A percentile compares a stretch with the other conserved stretches of the same genome.
Conservation (phyloP, 108 stramenopile genomes). For the Licmophora abbreviata region DNA sequence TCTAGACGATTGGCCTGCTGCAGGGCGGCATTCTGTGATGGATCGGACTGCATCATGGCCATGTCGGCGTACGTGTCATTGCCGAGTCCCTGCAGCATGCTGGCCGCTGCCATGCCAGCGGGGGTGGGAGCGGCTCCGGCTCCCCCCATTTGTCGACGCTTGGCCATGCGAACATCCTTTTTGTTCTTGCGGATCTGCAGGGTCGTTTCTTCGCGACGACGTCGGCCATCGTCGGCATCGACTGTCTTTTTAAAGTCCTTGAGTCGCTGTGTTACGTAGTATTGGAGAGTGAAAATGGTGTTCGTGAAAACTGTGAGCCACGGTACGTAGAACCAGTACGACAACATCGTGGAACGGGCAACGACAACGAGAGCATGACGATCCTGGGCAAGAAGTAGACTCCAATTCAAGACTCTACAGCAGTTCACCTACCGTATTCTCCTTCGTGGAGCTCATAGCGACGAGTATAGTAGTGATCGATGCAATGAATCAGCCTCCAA, state of each 20-base stretch:
- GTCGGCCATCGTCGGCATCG: constrained; percentile 88
- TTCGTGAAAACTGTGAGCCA: background rate
- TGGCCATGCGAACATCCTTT: constrained; percentile 92
- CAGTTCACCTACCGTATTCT: too few relatives aligned
- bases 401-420: too few relatives aligned
- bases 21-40: constrained; percentile 6
- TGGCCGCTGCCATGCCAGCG: constrained; percentile 66
- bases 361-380: background rate
- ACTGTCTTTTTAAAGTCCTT: constrained; percentile 92
- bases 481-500: too few relatives aligned
- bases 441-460: too few relatives aligned
- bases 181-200: constrained; percentile 96
- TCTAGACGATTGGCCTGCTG: constrained; percentile 41
- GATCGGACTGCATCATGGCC: constrained; percentile 11
- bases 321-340: background rate
- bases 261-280: constrained; percentile 49
- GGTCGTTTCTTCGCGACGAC: constrained; percentile 92
- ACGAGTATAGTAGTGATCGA: too few relatives aligned
- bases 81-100: constrained; percentile 64
- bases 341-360: background rate
- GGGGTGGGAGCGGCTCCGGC: constrained; percentile 39
- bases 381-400: too few relatives aligned
- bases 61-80: constrained; percentile 42
- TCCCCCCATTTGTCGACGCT: constrained; percentile 81
- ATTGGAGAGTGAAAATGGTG: constrained; percentile 1